A percentile compares a stretch with the other conserved stretches of the same genome.
Conservation (phyloP, 225 moss, liverwort and hornwort genomes). For the Straminergon stramineum region DNA sequence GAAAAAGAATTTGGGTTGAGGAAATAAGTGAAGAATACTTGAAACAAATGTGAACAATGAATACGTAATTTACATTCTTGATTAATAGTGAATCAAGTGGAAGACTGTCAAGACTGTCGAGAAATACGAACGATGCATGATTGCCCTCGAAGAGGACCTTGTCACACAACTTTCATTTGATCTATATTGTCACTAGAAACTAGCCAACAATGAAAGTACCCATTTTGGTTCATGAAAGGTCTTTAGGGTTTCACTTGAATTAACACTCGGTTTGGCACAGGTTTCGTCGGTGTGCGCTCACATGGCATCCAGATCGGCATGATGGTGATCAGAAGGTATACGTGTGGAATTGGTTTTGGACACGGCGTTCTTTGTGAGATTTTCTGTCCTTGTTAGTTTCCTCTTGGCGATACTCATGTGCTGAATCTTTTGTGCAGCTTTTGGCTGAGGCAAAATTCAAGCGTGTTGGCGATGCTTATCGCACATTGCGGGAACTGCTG, state of each 20-base stretch:
- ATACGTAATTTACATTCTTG: neutral
- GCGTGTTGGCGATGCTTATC: conserved; percentile 45
- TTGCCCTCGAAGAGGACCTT: neutral
- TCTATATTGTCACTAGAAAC: neutral
- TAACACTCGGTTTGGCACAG: conserved; percentile 6
- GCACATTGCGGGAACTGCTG: conserved; percentile 31
- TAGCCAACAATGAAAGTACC: neutral
- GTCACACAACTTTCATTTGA: neutral
- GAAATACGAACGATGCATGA: neutral
- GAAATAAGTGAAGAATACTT: neutral
- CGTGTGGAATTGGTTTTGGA: neutral
- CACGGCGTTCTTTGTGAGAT: neutral
- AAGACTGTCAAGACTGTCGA: neutral
- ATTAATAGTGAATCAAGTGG: neutral
- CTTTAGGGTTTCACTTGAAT: neutral
- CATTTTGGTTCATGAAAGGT: neutral
- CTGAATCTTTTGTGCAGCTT: conserved; percentile 6
- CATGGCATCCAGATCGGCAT: conserved; percentile 62
- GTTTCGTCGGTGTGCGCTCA: conserved; percentile 46
- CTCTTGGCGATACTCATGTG: neutral
- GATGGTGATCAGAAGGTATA: conserved; percentile 39
- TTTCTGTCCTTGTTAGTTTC: neutral
- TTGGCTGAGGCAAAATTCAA: conserved; percentile 45
- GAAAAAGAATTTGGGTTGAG: too few relatives aligned
- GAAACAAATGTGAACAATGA: neutral